Conservation (phyloP, 345 rosid genomes). For the Eucalyptus polybractea region DNA sequence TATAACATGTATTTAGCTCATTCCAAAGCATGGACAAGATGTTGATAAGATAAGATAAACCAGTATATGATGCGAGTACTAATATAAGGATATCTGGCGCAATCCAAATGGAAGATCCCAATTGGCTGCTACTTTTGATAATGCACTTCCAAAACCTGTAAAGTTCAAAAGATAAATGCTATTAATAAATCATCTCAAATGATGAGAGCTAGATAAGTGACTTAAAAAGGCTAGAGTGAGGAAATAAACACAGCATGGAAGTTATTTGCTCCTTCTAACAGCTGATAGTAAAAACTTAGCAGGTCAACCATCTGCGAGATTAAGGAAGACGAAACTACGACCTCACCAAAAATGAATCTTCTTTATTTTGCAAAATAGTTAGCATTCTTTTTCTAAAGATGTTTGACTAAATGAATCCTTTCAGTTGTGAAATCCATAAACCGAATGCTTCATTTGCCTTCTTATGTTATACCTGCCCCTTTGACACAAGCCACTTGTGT, state of each 20-base stretch:
- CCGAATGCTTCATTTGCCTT: neutral
- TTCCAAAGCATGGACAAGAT: neutral
- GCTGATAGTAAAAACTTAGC: neutral
- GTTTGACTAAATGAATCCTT: neutral
- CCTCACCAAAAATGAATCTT: neutral
- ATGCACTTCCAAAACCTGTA: conserved; percentile 76
- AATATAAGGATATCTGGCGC: conserved; percentile 79
- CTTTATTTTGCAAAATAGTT: neutral
- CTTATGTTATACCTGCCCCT: neutral
- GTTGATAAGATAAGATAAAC: neutral
- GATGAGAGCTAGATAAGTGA: neutral
- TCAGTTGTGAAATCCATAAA: neutral
- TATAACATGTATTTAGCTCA: neutral
- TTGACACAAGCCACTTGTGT: neutral
- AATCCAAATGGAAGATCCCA: conserved; percentile 58
- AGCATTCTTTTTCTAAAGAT: neutral
- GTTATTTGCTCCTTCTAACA: neutral
- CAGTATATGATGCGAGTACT: neutral
- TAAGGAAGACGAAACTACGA: neutral
- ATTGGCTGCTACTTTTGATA: conserved; percentile 68
- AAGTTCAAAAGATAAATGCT: neutral
- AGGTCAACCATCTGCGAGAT: neutral
- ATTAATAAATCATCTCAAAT: neutral
- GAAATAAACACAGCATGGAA: neutral
- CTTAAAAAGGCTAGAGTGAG: neutral